Evolutionary conservation across 345 rosid species (phyloP).

Genomic region (Syzygium jambos): DNA sequence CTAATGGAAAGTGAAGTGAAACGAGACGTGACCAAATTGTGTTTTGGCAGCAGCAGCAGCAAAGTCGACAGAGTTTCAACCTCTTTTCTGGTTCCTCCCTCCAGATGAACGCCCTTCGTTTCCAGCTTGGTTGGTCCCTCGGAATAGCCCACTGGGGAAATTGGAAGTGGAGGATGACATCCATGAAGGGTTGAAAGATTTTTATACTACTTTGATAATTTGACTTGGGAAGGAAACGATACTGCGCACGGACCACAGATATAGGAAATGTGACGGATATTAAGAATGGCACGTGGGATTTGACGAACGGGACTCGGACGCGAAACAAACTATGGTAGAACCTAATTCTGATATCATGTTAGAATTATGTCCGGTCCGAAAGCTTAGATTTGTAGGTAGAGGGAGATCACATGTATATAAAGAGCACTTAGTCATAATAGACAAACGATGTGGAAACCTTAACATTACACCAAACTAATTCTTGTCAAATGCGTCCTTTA

Average conservation of each 20-base stretch:
- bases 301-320: background rate
- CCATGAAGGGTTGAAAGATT: background rate
- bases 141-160: background rate
- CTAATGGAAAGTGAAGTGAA: background rate
- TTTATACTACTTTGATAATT: background rate
- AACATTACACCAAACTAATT: background rate
- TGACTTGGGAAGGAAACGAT: background rate
- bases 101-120: background rate
- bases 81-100: background rate
- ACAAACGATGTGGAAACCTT: background rate
- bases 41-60: background rate
- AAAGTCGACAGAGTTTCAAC: background rate
- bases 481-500: background rate
- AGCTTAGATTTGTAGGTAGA: too few relatives aligned
- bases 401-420: background rate
- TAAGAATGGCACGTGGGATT: background rate
- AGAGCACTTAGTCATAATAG: rapidly evolving
- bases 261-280: background rate
- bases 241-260: background rate
- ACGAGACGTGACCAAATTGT: background rate
- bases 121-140: background rate
- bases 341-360: background rate
- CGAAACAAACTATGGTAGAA: rapidly evolving
- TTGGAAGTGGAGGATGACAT: background rate
- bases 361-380: background rate